Percentiles rank a stretch among this genome's conserved stretches.
phyloP scores from a whole-genome alignment of 139 green algal species.

The Chlorella sp. region DNA sequence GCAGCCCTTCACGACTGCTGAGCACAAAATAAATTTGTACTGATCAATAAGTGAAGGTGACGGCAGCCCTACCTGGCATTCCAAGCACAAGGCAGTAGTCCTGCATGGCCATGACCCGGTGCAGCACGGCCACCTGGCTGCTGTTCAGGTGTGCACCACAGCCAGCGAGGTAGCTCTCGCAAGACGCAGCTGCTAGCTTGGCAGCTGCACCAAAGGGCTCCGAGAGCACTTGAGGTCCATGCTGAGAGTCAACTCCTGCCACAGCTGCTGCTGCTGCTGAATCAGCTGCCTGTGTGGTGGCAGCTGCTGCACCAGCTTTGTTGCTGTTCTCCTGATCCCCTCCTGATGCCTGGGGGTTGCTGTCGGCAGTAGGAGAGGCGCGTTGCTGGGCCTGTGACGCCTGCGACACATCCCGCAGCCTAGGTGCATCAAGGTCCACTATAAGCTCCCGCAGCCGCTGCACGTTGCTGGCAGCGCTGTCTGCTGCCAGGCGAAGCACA shows the following conservation, averaged over 20 bases:
- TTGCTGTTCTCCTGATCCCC: neutral
- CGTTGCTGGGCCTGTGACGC: neutral
- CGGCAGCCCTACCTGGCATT: slow-evolving; percentile 60
- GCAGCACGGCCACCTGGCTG: slow-evolving; percentile 62
- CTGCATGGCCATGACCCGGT: slow-evolving; percentile 36
- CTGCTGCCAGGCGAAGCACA: slow-evolving; percentile 29
- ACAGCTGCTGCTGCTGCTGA: neutral
- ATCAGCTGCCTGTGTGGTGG: neutral
- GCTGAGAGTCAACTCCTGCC: neutral
- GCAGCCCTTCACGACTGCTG: too few relatives aligned
- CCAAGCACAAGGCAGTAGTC: slow-evolving; percentile 87
- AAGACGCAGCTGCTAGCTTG: neutral
- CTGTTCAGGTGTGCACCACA: neutral
- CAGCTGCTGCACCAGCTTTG: neutral
- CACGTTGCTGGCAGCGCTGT: neutral
- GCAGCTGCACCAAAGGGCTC: neutral
- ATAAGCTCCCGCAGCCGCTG: slow-evolving; percentile 47
- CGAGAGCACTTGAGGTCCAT: neutral
- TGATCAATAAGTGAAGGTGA: too few relatives aligned
- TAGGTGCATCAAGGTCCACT: slow-evolving; percentile 45
- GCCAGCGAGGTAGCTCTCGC: neutral
- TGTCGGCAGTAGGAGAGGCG: neutral
- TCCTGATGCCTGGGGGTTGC: slow-evolving; percentile 2
- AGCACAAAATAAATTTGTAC: too few relatives aligned
- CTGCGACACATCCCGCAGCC: neutral